A percentile compares a stretch with the other conserved stretches of the same genome.
phyloP scores from a whole-genome alignment of 2,329 filamentous ascomycete species.

The Sarocladium brachiariae region DNA sequence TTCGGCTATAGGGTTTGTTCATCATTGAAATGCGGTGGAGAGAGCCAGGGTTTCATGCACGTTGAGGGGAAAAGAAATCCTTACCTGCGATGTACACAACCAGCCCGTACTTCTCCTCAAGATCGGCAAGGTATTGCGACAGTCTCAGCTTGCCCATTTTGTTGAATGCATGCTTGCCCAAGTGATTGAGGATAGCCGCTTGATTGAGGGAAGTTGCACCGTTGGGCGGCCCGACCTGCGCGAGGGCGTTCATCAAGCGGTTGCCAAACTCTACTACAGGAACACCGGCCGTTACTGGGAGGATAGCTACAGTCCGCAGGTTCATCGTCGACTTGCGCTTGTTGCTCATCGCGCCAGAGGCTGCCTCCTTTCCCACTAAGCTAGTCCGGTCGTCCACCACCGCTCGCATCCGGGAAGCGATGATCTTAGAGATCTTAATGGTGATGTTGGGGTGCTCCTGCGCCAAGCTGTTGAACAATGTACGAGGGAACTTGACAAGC shows the following conservation, averaged over 20 bases:
- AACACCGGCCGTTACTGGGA: conserved; percentile 85
- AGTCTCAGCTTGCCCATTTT: conserved; percentile 95
- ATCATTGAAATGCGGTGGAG: conserved; percentile 33
- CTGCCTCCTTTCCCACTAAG: conserved; percentile 57
- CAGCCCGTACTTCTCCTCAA: conserved; percentile 95
- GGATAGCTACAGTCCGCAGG: conserved; percentile 81
- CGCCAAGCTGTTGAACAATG: conserved; percentile 93
- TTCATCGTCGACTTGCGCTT: conserved; percentile 83
- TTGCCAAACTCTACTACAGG: conserved; percentile 95
- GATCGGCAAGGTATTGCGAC: conserved; percentile 89
- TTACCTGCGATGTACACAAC: conserved; percentile 85
- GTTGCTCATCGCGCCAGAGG: conserved; percentile 42
- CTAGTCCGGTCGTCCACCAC: conserved; percentile 75
- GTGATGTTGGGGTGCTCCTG: conserved; percentile 97
- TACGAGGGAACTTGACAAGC: conserved; percentile 90
- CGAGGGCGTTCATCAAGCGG: conserved; percentile 76
- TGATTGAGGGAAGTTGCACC: conserved; percentile 91
- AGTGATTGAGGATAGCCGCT: conserved; percentile 85
- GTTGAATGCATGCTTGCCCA: conserved; percentile 93
- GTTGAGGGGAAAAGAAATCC: conserved; percentile 19
- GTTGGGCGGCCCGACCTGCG: conserved; percentile 82
- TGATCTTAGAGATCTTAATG: conserved; percentile 98
- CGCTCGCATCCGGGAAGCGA: conserved; percentile 87
- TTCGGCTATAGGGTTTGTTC: conserved; percentile 41
- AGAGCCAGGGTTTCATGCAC: conserved; percentile 5